Evolutionary conservation across 139 green algal genomes (phyloP).

Genomic region (Chlamydomonas urium): DNA sequence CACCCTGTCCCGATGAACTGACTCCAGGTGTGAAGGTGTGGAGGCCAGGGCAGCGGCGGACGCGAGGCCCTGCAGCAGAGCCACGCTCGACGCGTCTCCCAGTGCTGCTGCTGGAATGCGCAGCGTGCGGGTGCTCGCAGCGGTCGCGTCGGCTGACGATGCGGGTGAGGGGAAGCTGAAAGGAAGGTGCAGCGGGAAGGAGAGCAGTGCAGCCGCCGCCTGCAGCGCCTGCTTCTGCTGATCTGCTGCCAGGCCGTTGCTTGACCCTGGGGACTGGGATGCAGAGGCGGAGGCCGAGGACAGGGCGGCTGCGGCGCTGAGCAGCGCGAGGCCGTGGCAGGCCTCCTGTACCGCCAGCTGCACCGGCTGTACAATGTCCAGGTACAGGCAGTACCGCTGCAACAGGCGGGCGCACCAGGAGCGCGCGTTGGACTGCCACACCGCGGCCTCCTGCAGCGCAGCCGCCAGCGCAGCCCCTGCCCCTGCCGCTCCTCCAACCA

Average conservation of each 20-base stretch:
- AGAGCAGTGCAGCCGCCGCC: conserved; percentile 24
- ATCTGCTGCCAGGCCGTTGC: neutral
- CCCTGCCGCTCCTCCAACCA: too few species aligned
- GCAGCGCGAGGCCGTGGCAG: conserved; percentile 54
- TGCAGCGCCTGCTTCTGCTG: conserved; percentile 17
- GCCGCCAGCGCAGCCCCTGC: neutral
- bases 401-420: conserved; percentile 49
- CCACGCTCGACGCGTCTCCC: neutral
- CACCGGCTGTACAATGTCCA: conserved; percentile 82
- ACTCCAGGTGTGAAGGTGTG: conserved; percentile 9
- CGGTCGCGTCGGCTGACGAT: neutral
- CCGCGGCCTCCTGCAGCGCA: conserved; percentile 28
- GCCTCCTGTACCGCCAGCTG: conserved; percentile 68
- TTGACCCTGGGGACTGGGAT: conserved; percentile 15
- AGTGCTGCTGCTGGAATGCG: neutral
- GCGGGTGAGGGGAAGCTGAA: neutral
- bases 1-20: neutral
- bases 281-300: conserved; percentile 8
- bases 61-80: neutral
- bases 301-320: conserved; percentile 24
- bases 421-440: conserved; percentile 48
- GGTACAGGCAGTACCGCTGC: conserved; percentile 62
- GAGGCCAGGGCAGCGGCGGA: neutral
- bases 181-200: conserved; percentile 20
- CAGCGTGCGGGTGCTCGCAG: neutral